phyloP scores from a whole-genome alignment of 176 grass and related monocot genomes.

The Oropetium thomaeum region DNA sequence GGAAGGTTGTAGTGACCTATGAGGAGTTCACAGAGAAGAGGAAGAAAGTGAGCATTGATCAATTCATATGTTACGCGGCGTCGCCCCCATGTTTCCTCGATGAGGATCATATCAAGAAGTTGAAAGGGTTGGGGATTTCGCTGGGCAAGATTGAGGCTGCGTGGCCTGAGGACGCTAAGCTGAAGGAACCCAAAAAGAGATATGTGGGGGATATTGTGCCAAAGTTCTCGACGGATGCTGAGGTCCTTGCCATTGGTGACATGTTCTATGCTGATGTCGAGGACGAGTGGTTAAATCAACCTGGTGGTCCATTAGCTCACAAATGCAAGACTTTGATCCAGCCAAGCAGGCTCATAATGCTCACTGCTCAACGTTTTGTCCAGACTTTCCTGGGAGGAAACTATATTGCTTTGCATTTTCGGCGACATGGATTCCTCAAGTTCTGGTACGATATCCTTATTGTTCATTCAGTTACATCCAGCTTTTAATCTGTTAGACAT shows the following conservation, averaged over 20 bases:
- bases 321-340: constrained; percentile 86
- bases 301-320: constrained; percentile 77
- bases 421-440: constrained; percentile 88
- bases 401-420: constrained; percentile 94
- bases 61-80: constrained; percentile 78
- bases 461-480: not conserved
- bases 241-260: constrained; percentile 83
- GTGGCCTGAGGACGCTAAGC: constrained; percentile 88
- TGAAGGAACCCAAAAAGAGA: constrained; percentile 87
- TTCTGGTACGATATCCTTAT: constrained; percentile 63
- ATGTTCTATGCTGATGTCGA: constrained; percentile 91
- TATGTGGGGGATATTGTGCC: constrained; percentile 60
- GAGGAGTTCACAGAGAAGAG: constrained; percentile 64
- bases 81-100: constrained; percentile 87
- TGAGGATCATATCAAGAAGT: constrained; percentile 84
- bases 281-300: constrained; percentile 90
- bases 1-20: constrained; percentile 73
- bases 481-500: constrained; percentile 7
- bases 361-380: constrained; percentile 86
- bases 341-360: constrained; percentile 65
- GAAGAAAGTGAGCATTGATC: constrained; percentile 85
- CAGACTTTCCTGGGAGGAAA: constrained; percentile 92
- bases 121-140: constrained; percentile 72
- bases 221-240: constrained; percentile 72
- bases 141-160: constrained; percentile 70